Evolutionary conservation across 352 stramenopile genomes (phyloP).

Genomic region (Globisporangium echinulatum): DNA sequence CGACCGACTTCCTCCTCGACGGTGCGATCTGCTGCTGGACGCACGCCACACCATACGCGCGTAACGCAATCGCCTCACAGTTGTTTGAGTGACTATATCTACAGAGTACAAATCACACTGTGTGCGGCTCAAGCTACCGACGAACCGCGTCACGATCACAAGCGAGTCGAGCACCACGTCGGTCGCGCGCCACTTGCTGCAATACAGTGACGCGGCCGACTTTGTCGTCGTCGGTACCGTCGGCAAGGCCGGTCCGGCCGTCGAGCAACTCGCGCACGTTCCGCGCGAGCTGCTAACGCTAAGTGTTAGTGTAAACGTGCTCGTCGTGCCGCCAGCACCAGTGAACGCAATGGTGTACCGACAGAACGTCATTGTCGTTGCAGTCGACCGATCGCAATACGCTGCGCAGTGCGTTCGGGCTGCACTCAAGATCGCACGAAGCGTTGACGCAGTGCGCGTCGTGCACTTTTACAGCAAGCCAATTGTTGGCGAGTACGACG

Average conservation of each 20-base stretch:
- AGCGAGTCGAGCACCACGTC: slow-evolving; percentile 16
- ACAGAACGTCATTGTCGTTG: slow-evolving; percentile 50
- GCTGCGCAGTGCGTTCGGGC: slow-evolving; percentile 34
- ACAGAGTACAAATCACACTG: slow-evolving; percentile 53
- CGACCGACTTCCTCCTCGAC: slow-evolving; percentile 47
- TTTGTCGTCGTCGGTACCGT: slow-evolving; percentile 52
- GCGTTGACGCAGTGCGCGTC: slow-evolving; percentile 33
- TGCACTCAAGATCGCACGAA: slow-evolving; percentile 48
- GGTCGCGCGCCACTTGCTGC: slow-evolving; percentile 32
- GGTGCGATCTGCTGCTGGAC: slow-evolving; percentile 14
- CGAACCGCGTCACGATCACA: slow-evolving; percentile 30
- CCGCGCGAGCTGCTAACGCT: slow-evolving; percentile 35
- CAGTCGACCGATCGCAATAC: slow-evolving; percentile 28
- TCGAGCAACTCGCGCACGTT: slow-evolving; percentile 56
- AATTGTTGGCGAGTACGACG: slow-evolving; percentile 29
- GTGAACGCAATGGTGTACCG: slow-evolving; percentile 33
- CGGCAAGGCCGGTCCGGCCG: slow-evolving; percentile 47
- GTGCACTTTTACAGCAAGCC: slow-evolving; percentile 60
- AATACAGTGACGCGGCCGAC: slow-evolving; percentile 16
- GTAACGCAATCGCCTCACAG: background rate
- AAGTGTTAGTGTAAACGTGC: slow-evolving; percentile 5
- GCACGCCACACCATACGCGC: background rate
- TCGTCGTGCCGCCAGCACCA: slow-evolving; percentile 44
- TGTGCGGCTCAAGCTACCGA: slow-evolving; percentile 28
- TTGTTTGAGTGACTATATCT: background rate